A percentile compares a stretch with the other conserved stretches of the same genome.
Evolutionary conservation across 108 stramenopile genomes (phyloP).

Genomic region (Nitzschia inconspicua): DNA sequence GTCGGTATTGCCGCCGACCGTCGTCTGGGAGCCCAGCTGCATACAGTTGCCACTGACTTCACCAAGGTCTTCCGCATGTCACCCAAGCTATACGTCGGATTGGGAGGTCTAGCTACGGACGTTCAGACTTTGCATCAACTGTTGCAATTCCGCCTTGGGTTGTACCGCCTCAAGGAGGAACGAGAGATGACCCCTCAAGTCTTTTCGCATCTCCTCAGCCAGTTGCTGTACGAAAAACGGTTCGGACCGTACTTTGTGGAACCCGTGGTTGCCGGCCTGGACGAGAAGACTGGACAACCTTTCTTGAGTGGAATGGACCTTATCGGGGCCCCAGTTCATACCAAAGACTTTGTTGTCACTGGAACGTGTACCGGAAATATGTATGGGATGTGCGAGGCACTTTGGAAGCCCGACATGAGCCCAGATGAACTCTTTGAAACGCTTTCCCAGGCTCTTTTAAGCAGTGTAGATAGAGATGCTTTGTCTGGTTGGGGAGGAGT

Average conservation of each 20-base stretch:
- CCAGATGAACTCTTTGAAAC: slow-evolving; percentile 97
- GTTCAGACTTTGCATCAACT: slow-evolving; percentile 90
- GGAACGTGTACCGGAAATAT: slow-evolving; percentile 97
- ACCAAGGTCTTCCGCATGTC: slow-evolving; percentile 94
- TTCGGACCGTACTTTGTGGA: slow-evolving; percentile 98
- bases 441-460: slow-evolving; percentile 92
- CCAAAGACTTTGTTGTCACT: slow-evolving; percentile 96
- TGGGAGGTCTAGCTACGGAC: slow-evolving; percentile 95
- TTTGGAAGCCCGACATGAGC: slow-evolving; percentile 93
- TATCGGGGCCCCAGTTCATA: slow-evolving; percentile 88
- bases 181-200: slow-evolving; percentile 94
- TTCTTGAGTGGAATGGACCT: slow-evolving; percentile 96
- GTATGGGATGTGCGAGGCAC: slow-evolving; percentile 98
- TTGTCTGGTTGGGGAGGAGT: slow-evolving; percentile 99
- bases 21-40: slow-evolving; percentile 90
- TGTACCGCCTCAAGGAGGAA: slow-evolving; percentile 96
- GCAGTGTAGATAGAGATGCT: slow-evolving; percentile 96
- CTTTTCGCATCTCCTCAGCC: slow-evolving; percentile 85
- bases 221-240: slow-evolving; percentile 94
- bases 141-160: slow-evolving; percentile 80
- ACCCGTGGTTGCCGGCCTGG: slow-evolving; percentile 95
- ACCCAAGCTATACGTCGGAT: slow-evolving; percentile 90
- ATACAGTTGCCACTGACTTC: slow-evolving; percentile 94
- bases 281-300: slow-evolving; percentile 76
- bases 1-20: slow-evolving; percentile 96